These are phyloP conservation scores for Paraphoma sp. DNA, from an alignment of 2,329 filamentous ascomycete genomes.

Conservation along the genomic window DNA sequence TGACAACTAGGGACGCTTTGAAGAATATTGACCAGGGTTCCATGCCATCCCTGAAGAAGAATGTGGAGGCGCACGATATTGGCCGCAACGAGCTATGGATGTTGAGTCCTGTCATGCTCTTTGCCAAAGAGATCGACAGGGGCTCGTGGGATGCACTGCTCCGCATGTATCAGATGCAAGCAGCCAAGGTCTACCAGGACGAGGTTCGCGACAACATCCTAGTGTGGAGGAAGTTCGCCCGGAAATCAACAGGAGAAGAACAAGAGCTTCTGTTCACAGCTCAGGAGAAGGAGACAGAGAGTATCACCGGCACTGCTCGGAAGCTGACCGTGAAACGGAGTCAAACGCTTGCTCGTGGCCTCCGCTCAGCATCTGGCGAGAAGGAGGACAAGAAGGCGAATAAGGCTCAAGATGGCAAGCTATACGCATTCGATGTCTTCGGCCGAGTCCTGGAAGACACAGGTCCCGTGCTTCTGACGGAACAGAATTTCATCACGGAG, in stretches of 20 bases:
- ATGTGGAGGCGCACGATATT: constrained; percentile 71
- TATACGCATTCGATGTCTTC: constrained; percentile 83
- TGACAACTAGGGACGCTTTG: constrained; percentile 71
- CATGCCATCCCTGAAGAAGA: constrained; percentile 65
- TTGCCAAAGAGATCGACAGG: constrained; percentile 82
- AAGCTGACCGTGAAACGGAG: constrained; percentile 94
- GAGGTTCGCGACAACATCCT: constrained; percentile 80
- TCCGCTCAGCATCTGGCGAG: constrained; percentile 73
- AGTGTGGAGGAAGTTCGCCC: constrained; percentile 80
- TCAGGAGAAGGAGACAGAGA: constrained; percentile 87
- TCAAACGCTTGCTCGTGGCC: constrained; percentile 79
- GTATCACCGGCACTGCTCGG: constrained; percentile 69
- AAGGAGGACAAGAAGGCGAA: constrained; percentile 60
- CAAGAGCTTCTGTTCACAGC: constrained; percentile 86
- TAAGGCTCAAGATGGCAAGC: constrained; percentile 67
- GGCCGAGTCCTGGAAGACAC: constrained; percentile 80
- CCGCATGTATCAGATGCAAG: constrained; percentile 79
- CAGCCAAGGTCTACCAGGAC: constrained; percentile 77
- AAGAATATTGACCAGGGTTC: constrained; percentile 53
- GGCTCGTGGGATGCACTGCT: constrained; percentile 82
- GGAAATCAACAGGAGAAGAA: constrained; percentile 78
- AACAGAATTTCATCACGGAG: constrained; percentile 97
- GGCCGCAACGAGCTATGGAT: constrained; percentile 81
- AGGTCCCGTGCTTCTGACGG: constrained; percentile 82
- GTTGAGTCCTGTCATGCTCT: constrained; percentile 86